Evolutionary conservation across 345 rosid genomes (phyloP).

Genomic region (Adansonia digitata): DNA sequence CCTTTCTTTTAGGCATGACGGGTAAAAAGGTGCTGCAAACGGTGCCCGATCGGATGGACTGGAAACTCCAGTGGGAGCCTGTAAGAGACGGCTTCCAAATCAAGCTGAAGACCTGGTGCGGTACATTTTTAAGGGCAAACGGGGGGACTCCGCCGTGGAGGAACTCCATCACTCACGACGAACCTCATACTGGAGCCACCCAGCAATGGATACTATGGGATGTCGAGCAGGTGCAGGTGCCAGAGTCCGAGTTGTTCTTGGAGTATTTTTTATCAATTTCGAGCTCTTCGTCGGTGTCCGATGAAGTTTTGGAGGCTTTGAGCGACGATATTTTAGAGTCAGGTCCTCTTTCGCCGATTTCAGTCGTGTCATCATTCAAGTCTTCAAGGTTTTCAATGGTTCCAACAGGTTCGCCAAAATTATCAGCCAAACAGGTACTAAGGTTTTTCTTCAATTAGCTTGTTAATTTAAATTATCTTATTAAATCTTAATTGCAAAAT

Average conservation of each 20-base stretch:
- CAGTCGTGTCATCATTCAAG: slow-evolving; percentile 28
- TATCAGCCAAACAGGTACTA: slow-evolving; percentile 43
- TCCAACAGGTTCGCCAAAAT: slow-evolving; percentile 35
- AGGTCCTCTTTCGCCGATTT: slow-evolving; percentile 36
- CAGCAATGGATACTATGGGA: slow-evolving; percentile 78
- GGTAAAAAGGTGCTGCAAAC: slow-evolving; percentile 65
- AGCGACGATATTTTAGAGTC: slow-evolving; percentile 29
- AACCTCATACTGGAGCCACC: slow-evolving; percentile 54
- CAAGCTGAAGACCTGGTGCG: slow-evolving; percentile 57
- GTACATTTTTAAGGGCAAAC: slow-evolving; percentile 66
- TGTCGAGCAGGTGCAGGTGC: slow-evolving; percentile 40
- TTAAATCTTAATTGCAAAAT: not conserved
- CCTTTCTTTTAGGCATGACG: slow-evolving; percentile 79
- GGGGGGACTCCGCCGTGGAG: slow-evolving; percentile 95
- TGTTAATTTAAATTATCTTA: not conserved
- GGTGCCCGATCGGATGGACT: slow-evolving; percentile 33
- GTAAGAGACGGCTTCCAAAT: slow-evolving; percentile 63
- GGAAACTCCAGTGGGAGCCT: slow-evolving; percentile 75
- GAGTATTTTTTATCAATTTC: slow-evolving; percentile 48
- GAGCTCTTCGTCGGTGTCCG: slow-evolving; percentile 38
- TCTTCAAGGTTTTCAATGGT: slow-evolving; percentile 37
- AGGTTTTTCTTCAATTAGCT: not conserved
- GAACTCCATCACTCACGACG: slow-evolving; percentile 80
- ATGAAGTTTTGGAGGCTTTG: slow-evolving; percentile 35
- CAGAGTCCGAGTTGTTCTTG: slow-evolving; percentile 13